Base-by-base conservation (phyloP, 2,329 filamentous ascomycete species). In the Juglanconis oblonga region DNA sequence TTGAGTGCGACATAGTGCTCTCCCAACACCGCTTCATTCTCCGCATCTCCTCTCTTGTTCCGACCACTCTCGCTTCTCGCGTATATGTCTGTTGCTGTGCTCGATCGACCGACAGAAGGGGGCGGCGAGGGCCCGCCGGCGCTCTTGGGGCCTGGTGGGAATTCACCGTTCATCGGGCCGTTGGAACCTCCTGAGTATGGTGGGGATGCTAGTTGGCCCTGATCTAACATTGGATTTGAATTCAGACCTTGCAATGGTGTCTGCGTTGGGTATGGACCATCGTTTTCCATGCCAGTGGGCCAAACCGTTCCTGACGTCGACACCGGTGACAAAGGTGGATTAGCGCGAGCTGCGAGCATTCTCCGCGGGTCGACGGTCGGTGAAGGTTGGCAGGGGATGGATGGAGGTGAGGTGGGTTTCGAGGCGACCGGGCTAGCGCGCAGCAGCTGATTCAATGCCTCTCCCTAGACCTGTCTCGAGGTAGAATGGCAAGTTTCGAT, bases 221-320 rank as follows among this genome's bases (percentile, higher is more conserved):
- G 75, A 72, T 81, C 58, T 54, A 55, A 49, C 57, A 63, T 52
- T 48, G 53, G 54, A 44, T 63, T 54, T 55, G 55, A 58, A 32
- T 61, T 57, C n/a, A 42, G 54, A 31, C 53, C 61, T 57, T 53
- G 51, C 49, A 52, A 40, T 24, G 61, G 35, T 14, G 36, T 32
- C 47, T 57, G 36, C 73, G 73, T 82, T 70, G 71, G 78, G 71
- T 80, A 83, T 57, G 81, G 74, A 64, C 78, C 79, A 73, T 83
- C 78, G 71, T 78, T 80, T 70, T 81, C 77, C 69, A 74, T 71
- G 74, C 91, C 90, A 71, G 81, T 84, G 52, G 89, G 90, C 88
- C 89, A 95, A 73, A 95, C 91, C 80, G 87, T 92, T 73, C 88
- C 91, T 74, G 89, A 88, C 81, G 90, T 79, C 77, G 91, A 95